Conservation (phyloP, 192 early-diverging fungal species). For the Chytriomyces sp. region DNA sequence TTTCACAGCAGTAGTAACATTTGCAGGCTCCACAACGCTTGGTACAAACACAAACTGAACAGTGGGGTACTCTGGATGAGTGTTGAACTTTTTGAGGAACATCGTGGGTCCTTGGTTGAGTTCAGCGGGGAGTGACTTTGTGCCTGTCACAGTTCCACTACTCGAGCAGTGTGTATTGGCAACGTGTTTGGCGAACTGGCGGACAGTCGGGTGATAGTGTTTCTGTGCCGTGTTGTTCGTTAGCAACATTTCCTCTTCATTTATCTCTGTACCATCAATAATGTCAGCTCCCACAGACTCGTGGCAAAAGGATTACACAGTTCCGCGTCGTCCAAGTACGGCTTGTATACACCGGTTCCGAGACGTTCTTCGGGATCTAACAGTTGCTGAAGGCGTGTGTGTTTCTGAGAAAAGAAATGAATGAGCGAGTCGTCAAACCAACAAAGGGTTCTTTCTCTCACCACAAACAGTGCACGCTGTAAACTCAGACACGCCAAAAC, state of each 20-base stretch:
- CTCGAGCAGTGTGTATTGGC: slow-evolving; percentile 15
- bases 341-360: slow-evolving; percentile 81
- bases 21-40: slow-evolving; percentile 29
- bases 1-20: slow-evolving; percentile 41
- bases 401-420: slow-evolving; percentile 62
- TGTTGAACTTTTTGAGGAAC: slow-evolving; percentile 42
- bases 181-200: slow-evolving; percentile 46
- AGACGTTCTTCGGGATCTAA: slow-evolving; percentile 70
- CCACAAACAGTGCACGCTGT: slow-evolving; percentile 67
- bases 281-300: slow-evolving; percentile 83
- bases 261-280: slow-evolving; percentile 68
- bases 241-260: neutral
- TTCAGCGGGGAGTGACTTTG: slow-evolving; percentile 40
- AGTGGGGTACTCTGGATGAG: slow-evolving; percentile 29
- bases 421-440: slow-evolving; percentile 40
- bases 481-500: slow-evolving; percentile 71
- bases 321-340: slow-evolving; percentile 86
- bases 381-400: slow-evolving; percentile 66
- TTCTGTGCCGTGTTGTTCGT: slow-evolving; percentile 29
- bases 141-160: slow-evolving; percentile 31
- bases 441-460: slow-evolving; percentile 29
- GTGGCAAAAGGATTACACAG: slow-evolving; percentile 95
- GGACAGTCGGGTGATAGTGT: slow-evolving; percentile 58
- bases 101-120: slow-evolving; percentile 32
- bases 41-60: slow-evolving; percentile 39